Percentiles rank a stretch among this genome's conserved stretches.
These are phyloP conservation scores for Salvia miltiorrhiza DNA, from an alignment of 257 asterid species.

Conservation along the genomic window DNA sequence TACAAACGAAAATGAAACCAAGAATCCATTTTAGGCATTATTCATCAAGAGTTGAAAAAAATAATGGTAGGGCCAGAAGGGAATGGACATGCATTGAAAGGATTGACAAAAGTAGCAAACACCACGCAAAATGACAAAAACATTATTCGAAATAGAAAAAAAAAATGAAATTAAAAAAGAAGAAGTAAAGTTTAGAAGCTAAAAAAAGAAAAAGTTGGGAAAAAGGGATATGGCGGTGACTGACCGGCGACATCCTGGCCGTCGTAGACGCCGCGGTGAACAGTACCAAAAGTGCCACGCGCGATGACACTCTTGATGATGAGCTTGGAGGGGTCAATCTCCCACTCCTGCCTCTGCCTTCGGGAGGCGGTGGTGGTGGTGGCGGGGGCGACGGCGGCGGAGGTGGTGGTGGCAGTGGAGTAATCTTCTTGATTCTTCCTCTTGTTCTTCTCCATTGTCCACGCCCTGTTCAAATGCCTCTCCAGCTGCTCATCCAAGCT, in stretches of 20 bases:
- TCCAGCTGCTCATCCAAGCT: slow-evolving; percentile 78
- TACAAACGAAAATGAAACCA: background rate
- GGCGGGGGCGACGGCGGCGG: slow-evolving; percentile 13
- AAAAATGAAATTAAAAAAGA: background rate
- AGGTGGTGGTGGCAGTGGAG: slow-evolving; percentile 19
- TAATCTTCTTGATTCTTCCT: slow-evolving; percentile 31
- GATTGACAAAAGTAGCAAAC: slow-evolving; percentile 14
- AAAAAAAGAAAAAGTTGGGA: background rate
- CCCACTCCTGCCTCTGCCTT: slow-evolving; percentile 72
- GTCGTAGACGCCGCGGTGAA: slow-evolving; percentile 75
- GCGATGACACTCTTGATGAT: slow-evolving; percentile 63
- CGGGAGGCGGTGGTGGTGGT: slow-evolving; percentile 15
- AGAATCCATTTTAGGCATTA: background rate
- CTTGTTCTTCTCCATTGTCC: slow-evolving; percentile 60
- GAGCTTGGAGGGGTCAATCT: slow-evolving; percentile 70
- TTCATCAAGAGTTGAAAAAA: slow-evolving; percentile 7
- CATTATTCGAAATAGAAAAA: slow-evolving; percentile 7
- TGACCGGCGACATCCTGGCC: slow-evolving; percentile 82
- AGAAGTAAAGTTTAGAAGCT: too few relatives aligned
- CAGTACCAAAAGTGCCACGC: slow-evolving; percentile 85
- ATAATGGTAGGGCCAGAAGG: slow-evolving; percentile 18
- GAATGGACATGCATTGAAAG: slow-evolving; percentile 8
- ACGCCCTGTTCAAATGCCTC: slow-evolving; percentile 56
- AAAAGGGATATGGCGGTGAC: slow-evolving; percentile 24
- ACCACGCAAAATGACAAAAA: slow-evolving; percentile 27